These are phyloP conservation scores for Curvularia verruculosa DNA, from an alignment of 2,329 filamentous ascomycete species.

Conservation along the genomic window DNA sequence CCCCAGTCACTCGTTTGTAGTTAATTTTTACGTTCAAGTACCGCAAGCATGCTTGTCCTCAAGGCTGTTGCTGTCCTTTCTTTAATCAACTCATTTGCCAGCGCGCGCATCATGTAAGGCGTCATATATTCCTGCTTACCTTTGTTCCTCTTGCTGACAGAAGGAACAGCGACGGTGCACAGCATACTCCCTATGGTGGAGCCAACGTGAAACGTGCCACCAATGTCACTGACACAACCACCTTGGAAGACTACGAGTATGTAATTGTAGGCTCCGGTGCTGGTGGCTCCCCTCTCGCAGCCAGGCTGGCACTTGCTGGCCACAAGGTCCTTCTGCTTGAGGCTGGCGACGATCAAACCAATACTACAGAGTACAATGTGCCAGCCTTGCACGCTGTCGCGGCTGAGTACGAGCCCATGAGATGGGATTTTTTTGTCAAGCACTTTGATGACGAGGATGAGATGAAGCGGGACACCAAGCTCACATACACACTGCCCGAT, in stretches of 20 bases:
- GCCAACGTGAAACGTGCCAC: conserved; percentile 28
- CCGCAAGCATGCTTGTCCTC: conserved; percentile 12
- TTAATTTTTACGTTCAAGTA: conserved; percentile 1
- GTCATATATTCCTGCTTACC: background rate
- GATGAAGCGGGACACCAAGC: conserved; percentile 61
- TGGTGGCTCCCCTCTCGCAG: conserved; percentile 64
- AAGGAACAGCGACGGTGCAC: conserved; percentile 24
- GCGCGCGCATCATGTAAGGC: conserved; percentile 16
- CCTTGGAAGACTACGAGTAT: conserved; percentile 59
- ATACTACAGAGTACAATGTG: conserved; percentile 56
- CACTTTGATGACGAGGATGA: conserved; percentile 61
- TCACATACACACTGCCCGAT: conserved; percentile 51
- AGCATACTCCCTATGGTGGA: conserved; percentile 25
- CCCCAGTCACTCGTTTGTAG: conserved; percentile 8
- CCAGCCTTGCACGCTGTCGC: conserved; percentile 60
- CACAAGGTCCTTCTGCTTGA: conserved; percentile 64
- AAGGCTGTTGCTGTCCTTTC: conserved; percentile 19
- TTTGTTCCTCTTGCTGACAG: conserved; percentile 2
- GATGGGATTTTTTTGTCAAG: conserved; percentile 67
- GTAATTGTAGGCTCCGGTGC: conserved; percentile 66
- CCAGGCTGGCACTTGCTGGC: conserved; percentile 62
- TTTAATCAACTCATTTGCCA: conserved; percentile 9
- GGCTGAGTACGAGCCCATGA: conserved; percentile 60
- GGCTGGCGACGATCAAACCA: conserved; percentile 62
- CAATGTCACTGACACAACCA: conserved; percentile 16